A percentile compares a stretch with the other conserved stretches of the same genome.
Evolutionary conservation across 495 filamentous ascomycete species (phyloP).

Genomic region (Cryomyces antarcticus): DNA sequence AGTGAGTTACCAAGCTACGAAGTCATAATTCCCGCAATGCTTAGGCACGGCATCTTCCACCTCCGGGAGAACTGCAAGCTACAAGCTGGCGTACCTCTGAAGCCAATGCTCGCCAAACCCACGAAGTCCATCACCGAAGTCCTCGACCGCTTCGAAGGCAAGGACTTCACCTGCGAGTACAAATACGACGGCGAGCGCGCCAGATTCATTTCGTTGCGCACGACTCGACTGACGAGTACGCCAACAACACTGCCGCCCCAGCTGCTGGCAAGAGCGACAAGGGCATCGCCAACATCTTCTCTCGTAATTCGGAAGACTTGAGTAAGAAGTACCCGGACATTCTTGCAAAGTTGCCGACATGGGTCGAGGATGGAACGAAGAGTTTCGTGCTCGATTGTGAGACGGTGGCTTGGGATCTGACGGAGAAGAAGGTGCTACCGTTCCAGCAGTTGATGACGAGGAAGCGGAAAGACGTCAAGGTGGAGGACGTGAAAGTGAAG

Average conservation of each 20-base stretch:
- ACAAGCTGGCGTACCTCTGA: conserved; percentile 81
- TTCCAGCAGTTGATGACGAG: conserved; percentile 97
- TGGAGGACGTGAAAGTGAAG: conserved; percentile 92
- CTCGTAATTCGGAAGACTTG: conserved; percentile 85
- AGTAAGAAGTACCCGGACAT: conserved; percentile 97
- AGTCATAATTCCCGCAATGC: conserved; percentile 75
- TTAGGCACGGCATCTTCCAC: conserved; percentile 66
- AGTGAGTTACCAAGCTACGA: conserved; percentile 90
- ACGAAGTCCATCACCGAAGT: conserved; percentile 99
- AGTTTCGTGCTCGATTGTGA: conserved; percentile 96
- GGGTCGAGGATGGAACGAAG: conserved; percentile 75
- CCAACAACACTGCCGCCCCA: conserved; percentile 20
- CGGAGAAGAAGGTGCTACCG: conserved; percentile 80
- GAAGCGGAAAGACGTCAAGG: conserved; percentile 91
- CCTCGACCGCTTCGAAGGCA: conserved; percentile 85
- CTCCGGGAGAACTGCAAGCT: conserved; percentile 75
- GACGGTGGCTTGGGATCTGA: conserved; percentile 90
- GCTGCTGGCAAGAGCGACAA: conserved; percentile 34
- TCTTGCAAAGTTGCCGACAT: conserved; percentile 61
- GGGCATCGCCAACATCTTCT: conserved; percentile 78
- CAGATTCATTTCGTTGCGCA: conserved; percentile 95
- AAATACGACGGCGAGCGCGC: conserved; percentile 96
- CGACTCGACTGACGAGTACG: conserved; percentile 44
- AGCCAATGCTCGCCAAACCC: conserved; percentile 96
- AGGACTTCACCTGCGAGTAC: conserved; percentile 94